Conservation (phyloP, 192 early-diverging fungal genomes). For the Coemansia sp. region DNA sequence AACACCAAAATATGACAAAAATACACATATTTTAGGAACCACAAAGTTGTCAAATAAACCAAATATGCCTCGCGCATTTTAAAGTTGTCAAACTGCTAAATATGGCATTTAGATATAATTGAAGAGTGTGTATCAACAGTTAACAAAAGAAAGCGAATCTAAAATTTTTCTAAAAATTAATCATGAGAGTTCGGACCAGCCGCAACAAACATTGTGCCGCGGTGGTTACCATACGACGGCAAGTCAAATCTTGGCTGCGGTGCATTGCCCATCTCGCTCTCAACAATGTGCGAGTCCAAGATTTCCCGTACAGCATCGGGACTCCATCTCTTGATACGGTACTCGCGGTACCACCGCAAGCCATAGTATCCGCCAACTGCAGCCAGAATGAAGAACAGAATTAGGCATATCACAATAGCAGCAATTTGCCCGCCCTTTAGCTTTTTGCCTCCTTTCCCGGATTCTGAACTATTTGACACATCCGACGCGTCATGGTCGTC, state of each 20-base stretch:
- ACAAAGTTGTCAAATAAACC: no score
- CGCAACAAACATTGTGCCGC: conserved; percentile 34
- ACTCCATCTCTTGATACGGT: conserved; percentile 19
- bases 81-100: no score
- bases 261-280: conserved; percentile 27
- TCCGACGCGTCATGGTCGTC: background rate
- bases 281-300: conserved; percentile 38
- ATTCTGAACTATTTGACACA: no score
- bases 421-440: conserved; percentile 20
- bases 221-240: conserved; percentile 39
- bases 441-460: background rate
- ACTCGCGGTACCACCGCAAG: conserved; percentile 25
- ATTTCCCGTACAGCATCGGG: conserved; percentile 30
- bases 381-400: conserved; percentile 7
- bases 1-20: no score
- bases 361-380: conserved; percentile 14
- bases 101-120: background rate
- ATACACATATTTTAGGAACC: no score
- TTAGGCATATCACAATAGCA: conserved; percentile 18
- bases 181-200: conserved; percentile 14
- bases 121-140: background rate
- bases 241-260: conserved; percentile 18
- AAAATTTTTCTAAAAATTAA: background rate
- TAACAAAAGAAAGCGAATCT: background rate
- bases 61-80: no score